Evolutionary conservation across 2,329 filamentous ascomycete genomes (phyloP).

Genomic region (Penicillium fuscoglaucum): DNA sequence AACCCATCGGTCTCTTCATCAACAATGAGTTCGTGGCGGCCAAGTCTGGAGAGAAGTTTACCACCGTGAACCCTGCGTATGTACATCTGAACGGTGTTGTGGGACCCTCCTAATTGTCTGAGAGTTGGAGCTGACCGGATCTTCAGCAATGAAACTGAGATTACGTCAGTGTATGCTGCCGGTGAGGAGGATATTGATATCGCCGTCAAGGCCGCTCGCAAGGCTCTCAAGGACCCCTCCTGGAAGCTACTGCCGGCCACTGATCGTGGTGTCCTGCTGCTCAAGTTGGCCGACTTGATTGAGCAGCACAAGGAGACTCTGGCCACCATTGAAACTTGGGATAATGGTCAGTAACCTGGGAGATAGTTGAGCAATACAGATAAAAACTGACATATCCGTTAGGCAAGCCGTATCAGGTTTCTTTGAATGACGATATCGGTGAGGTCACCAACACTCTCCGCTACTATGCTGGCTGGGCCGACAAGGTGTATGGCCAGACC

Average conservation of each 20-base stretch:
- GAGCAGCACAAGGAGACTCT: slow-evolving; percentile 63
- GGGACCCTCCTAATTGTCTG: background rate
- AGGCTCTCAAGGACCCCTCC: slow-evolving; percentile 38
- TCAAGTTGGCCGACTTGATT: slow-evolving; percentile 68
- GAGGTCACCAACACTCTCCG: slow-evolving; percentile 70
- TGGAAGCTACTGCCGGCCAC: slow-evolving; percentile 46
- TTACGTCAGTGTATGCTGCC: slow-evolving; percentile 67
- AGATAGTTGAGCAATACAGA: background rate
- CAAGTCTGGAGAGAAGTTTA: slow-evolving; percentile 63
- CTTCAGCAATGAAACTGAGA: slow-evolving; percentile 63
- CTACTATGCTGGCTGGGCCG: slow-evolving; percentile 88
- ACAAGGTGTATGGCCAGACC: slow-evolving; percentile 88
- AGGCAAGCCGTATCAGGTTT: slow-evolving; percentile 48
- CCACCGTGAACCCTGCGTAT: slow-evolving; percentile 66
- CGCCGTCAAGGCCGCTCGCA: slow-evolving; percentile 37
- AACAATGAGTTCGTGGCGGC: slow-evolving; percentile 76
- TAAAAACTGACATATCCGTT: slow-evolving; percentile 7
- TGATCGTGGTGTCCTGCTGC: slow-evolving; percentile 66
- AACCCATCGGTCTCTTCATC: slow-evolving; percentile 78
- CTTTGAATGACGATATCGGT: slow-evolving; percentile 66
- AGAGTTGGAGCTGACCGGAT: slow-evolving; percentile 15
- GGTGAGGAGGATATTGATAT: slow-evolving; percentile 37
- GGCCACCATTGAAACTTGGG: slow-evolving; percentile 72
- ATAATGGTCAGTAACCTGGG: slow-evolving; percentile 64
- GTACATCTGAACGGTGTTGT: slow-evolving; percentile 11